Evolutionary conservation across 495 filamentous ascomycete species (phyloP), one percentile per base, ranked within the genome.

Genomic region (Podospora pseudopauciseta): DNA sequence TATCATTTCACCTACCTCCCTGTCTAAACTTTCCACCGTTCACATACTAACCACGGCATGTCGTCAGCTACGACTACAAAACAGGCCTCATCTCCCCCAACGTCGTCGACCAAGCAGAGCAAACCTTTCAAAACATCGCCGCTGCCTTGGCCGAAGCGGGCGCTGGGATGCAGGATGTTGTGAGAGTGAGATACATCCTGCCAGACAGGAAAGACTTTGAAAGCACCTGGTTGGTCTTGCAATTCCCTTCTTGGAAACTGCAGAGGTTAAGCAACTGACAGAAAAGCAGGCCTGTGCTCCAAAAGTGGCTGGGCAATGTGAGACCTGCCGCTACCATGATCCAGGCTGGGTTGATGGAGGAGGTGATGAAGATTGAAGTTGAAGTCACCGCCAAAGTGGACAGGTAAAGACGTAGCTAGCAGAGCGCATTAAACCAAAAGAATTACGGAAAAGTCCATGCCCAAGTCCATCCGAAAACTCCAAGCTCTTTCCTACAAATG

Each of bases 321-420:
- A 65, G 80, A 34, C 80, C 80, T 2, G 78, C 79, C n/a, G 78
- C 78, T 18, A 81, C 77, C 9, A 81, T 81, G 78, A 68, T 81
- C 9, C 74, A 76, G 63, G 74, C 80, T 7, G 75, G 73, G 20
- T 62, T 81, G 65, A 77, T 81, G 77, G 73, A 79, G 65, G 77
- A 78, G 66, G 74, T 61, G 62, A 81, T 81, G 80, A 74, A 72
- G 74, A 76, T 81, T 63, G 80, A 81, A 71, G 70, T 81, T 30
- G 78, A 81, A 73, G 78, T 80, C 57, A 80, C 78, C 55, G 80
- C 80, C 2, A 68, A 66, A 67, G 72, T 67, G 69, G 68, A 18
- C 5, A 7, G 20, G 6, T 57, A 39, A 39, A 39, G 34, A 39
- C 23, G 23, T 23, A 1, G 1, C 23, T 23, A 23, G 23, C 23